phyloP scores from a whole-genome alignment of 495 filamentous ascomycete species.

The Hypoxylon trugodes region DNA sequence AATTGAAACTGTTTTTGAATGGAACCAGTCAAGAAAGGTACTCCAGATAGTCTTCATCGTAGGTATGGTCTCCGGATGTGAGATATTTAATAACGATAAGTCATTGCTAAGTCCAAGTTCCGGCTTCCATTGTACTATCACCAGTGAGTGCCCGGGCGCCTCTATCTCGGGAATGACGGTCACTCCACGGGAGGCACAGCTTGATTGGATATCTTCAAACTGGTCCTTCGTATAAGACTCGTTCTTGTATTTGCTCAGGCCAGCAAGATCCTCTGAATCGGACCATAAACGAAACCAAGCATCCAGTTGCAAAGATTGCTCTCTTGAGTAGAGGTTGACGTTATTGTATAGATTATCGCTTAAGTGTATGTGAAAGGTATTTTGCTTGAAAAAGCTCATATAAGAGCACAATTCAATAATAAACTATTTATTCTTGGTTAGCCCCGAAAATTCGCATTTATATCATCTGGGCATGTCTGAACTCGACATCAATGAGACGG shows the following conservation, averaged over 20 bases:
- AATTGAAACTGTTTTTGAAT: constrained; percentile 61
- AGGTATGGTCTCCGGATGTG: constrained; percentile 59
- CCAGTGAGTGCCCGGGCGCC: constrained; percentile 59
- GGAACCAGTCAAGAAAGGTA: constrained; percentile 61
- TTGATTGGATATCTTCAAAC: constrained; percentile 55
- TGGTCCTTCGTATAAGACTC: constrained; percentile 57
- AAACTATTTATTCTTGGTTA: constrained; percentile 43
- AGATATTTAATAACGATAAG: constrained; percentile 60
- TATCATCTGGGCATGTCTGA: too few relatives aligned
- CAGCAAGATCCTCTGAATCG: constrained; percentile 47
- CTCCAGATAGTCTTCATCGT: constrained; percentile 61
- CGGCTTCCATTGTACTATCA: constrained; percentile 62
- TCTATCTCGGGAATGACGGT: constrained; percentile 64
- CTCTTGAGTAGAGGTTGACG: constrained; percentile 46
- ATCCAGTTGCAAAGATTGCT: constrained; percentile 52
- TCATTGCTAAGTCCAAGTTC: constrained; percentile 54
- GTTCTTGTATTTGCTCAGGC: constrained; percentile 55
- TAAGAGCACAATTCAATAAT: constrained; percentile 61
- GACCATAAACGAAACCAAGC: constrained; percentile 57
- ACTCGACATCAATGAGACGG: too few relatives aligned
- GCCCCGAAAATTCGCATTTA: neutral
- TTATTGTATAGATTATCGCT: constrained; percentile 61
- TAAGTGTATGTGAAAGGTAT: constrained; percentile 61
- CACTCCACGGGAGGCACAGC: constrained; percentile 58
- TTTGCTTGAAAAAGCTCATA: constrained; percentile 64